Base-by-base conservation (phyloP, 1,284 basidiomycete genomes). In the Schizophyllum amplum region DNA sequence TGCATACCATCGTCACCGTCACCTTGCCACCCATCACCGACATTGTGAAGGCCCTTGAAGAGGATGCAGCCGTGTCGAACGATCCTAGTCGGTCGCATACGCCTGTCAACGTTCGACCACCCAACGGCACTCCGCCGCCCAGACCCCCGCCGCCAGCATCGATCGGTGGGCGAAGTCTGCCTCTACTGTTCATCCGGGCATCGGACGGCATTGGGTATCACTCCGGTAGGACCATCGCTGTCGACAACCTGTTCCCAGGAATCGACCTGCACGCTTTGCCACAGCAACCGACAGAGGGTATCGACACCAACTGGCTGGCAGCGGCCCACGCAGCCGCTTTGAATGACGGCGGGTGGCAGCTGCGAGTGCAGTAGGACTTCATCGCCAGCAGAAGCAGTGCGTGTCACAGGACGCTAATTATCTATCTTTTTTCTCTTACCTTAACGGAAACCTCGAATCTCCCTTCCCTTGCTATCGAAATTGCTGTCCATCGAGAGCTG, bases 131-230 rank as follows among this genome's bases (percentile, higher is more conserved):
- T 5, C n/a, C 47, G 47, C 22, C 47, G 5, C 22, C 47, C 7
- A 49, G 22, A n/a, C 6, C n/a, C 5, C 70, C 71, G 11, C 69
- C 75, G n/a, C 72, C 77, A 52, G 64, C 81, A 25, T 71, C 78
- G 7, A 77, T 90, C 59, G 67, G 78, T 21, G 81, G 90, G 22
- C 77, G 82, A 57, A 83, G 78, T 65, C 70, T 92, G 27, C 83
- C 87, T 7, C 66, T 91, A 66, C 67, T 92, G 57, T 86, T 91
- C 69, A 86, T 92, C 63, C 80, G 90, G 56, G 79, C 87, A 57
- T 76, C 77, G 60, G 82, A 92, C 68, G 90, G 90, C 22, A 82
- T 91, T 24, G 89, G 89, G 4, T 92, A 91, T 67, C 89, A 92
- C 67, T 90, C 89, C 25, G 90, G 90, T 47, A 80, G 89, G 58